Percentiles rank a stretch among this genome's conserved stretches.
Conservation (phyloP, 2,329 filamentous ascomycete species). For the Blastomyces gilchristii region DNA sequence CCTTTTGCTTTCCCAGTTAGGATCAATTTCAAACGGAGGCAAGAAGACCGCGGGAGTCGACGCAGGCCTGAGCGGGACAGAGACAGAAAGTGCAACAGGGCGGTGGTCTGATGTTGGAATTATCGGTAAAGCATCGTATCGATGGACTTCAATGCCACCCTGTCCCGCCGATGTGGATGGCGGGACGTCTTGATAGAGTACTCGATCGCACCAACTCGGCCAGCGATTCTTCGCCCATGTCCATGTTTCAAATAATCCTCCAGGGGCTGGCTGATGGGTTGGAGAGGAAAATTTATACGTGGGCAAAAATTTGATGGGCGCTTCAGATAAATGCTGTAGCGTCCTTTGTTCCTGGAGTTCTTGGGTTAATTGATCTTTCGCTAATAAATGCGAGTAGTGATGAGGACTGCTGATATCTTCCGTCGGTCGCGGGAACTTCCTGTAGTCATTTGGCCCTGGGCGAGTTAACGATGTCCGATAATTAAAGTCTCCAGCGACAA, state of each 20-base stretch:
- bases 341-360: constrained; percentile 61
- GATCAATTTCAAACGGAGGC: constrained; percentile 49
- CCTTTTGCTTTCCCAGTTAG: constrained; percentile 46
- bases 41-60: constrained; percentile 21
- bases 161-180: constrained; percentile 37
- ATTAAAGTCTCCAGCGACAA: constrained; percentile 87
- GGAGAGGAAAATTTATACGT: constrained; percentile 75
- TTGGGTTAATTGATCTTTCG: constrained; percentile 65
- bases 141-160: constrained; percentile 41
- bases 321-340: constrained; percentile 68
- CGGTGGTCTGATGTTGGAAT: constrained; percentile 81
- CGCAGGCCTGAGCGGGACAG: constrained; percentile 49
- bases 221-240: constrained; percentile 72
- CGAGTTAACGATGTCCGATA: constrained; percentile 68
- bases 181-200: constrained; percentile 62
- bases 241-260: constrained; percentile 43
- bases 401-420: constrained; percentile 41
- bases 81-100: constrained; percentile 62
- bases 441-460: constrained; percentile 49
- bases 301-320: constrained; percentile 67
- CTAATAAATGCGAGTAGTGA: constrained; percentile 58
- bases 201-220: constrained; percentile 88
- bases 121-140: constrained; percentile 66
- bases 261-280: constrained; percentile 29
- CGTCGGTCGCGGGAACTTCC: constrained; percentile 53